Percentiles rank a stretch among this genome's conserved stretches.
Evolutionary conservation across 2,329 filamentous ascomycete genomes (phyloP).

Genomic region (Pseudocercospora pini-densiflorae): DNA sequence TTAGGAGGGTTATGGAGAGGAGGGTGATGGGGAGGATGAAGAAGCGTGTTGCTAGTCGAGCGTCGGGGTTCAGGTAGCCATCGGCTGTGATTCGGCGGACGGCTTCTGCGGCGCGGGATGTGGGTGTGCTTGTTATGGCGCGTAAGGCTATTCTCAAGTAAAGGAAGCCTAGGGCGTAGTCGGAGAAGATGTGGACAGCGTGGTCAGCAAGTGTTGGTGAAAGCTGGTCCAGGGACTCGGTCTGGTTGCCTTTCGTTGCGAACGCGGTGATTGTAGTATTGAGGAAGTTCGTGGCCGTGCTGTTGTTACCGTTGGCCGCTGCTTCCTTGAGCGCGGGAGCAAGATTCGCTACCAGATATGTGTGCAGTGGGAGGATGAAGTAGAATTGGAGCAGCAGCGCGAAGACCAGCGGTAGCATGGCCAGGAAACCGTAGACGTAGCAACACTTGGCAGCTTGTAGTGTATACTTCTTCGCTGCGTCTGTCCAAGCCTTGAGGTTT

Average conservation of each 20-base stretch:
- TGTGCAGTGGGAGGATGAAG: slow-evolving; percentile 82
- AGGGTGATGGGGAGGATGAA: slow-evolving; percentile 78
- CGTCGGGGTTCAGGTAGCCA: slow-evolving; percentile 80
- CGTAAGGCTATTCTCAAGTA: slow-evolving; percentile 82
- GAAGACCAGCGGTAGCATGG: slow-evolving; percentile 80
- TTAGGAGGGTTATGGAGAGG: slow-evolving; percentile 65
- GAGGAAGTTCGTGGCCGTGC: background rate
- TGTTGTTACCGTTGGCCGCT: slow-evolving; percentile 19
- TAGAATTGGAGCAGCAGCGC: slow-evolving; percentile 86
- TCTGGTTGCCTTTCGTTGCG: slow-evolving; percentile 6
- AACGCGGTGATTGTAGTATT: slow-evolving; percentile 12
- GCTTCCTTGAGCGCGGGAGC: slow-evolving; percentile 21
- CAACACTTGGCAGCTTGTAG: slow-evolving; percentile 57
- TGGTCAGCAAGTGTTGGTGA: slow-evolving; percentile 54
- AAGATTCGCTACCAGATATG: slow-evolving; percentile 60
- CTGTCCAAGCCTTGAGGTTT: slow-evolving; percentile 32
- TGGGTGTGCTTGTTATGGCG: slow-evolving; percentile 68
- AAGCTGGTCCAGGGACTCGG: slow-evolving; percentile 4
- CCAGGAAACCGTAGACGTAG: slow-evolving; percentile 77
- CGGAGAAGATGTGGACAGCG: slow-evolving; percentile 84
- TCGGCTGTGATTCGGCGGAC: slow-evolving; percentile 69
- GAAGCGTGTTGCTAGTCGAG: slow-evolving; percentile 77
- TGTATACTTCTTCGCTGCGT: slow-evolving; percentile 28
- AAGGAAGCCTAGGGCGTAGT: slow-evolving; percentile 90
- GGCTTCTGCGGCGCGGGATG: slow-evolving; percentile 73